These are phyloP conservation scores for Pleurotus pulmonarius DNA, from an alignment of 768 basidiomycete species.

Conservation along the genomic window DNA sequence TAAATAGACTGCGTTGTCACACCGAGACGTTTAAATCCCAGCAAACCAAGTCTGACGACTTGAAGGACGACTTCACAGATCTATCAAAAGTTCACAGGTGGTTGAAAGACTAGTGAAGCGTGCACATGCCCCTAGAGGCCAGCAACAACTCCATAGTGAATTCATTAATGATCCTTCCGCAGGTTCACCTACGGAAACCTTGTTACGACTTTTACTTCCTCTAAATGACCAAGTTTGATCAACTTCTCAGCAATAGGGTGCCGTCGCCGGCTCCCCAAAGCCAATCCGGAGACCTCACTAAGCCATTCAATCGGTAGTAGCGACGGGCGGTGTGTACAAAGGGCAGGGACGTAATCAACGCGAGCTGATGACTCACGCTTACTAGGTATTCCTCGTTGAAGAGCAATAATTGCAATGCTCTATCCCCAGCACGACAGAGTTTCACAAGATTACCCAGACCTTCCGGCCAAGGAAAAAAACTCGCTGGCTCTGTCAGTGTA, in stretches of 20 bases:
- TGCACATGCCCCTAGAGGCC: too few species aligned
- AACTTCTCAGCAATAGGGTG: conserved; percentile 42
- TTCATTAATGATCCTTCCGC: conserved; percentile 72
- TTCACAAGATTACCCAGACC: conserved; percentile 72
- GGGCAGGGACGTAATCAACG: conserved; percentile 90
- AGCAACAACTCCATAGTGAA: conserved; percentile 28
- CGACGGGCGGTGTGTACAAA: conserved; percentile 89
- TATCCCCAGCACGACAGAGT: conserved; percentile 81
- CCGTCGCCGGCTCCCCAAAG: conserved; percentile 57
- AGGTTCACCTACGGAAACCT: conserved; percentile 83
- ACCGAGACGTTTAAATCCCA: too few species aligned
- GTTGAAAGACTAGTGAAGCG: too few species aligned
- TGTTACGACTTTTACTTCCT: conserved; percentile 84
- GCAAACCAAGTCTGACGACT: too few species aligned
- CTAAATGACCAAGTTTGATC: conserved; percentile 80
- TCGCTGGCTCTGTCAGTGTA: conserved; percentile 90
- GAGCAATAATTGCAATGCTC: conserved; percentile 91
- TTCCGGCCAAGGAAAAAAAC: conserved; percentile 43
- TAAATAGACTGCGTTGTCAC: too few species aligned
- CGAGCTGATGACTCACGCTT: conserved; percentile 84
- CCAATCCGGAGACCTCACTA: conserved; percentile 83
- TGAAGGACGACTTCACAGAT: too few species aligned
- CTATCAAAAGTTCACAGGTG: too few species aligned
- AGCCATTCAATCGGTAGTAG: conserved; percentile 91
- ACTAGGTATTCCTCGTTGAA: conserved; percentile 91